These are phyloP conservation scores for Acidiella bohemica DNA, from an alignment of 495 filamentous ascomycete species.

Conservation along the genomic window DNA sequence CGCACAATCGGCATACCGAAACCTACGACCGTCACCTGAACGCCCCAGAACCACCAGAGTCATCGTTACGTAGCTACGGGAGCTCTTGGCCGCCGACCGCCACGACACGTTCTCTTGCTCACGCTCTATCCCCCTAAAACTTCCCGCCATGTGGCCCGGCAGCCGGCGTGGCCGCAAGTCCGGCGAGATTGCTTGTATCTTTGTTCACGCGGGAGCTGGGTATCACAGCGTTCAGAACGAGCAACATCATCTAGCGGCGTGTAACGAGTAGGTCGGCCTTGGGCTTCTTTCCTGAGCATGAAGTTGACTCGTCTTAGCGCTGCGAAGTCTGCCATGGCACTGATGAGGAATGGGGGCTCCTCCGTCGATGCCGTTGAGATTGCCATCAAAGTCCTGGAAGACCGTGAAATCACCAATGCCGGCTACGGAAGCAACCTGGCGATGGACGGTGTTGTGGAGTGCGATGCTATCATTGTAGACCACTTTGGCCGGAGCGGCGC, in stretches of 20 bases:
- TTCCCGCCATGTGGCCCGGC: conserved; percentile 22
- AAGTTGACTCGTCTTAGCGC: conserved; percentile 42
- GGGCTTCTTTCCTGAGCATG: neutral
- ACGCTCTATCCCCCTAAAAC: too few species aligned
- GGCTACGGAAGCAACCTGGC: conserved; percentile 93
- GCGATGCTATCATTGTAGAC: conserved; percentile 86
- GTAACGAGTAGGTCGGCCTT: conserved; percentile 56
- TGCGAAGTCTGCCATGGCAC: conserved; percentile 59
- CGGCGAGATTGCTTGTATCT: conserved; percentile 54
- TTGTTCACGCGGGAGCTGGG: conserved; percentile 92
- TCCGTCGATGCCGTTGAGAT: conserved; percentile 88
- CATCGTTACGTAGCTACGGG: too few species aligned
- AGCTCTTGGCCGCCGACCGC: too few species aligned
- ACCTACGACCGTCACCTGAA: too few species aligned
- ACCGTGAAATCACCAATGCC: conserved; percentile 89
- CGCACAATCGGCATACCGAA: too few species aligned
- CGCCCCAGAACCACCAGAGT: too few species aligned
- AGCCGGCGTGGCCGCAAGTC: conserved; percentile 23
- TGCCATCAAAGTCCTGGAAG: conserved; percentile 74
- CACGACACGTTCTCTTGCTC: too few species aligned
- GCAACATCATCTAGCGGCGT: conserved; percentile 64
- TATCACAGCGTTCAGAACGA: conserved; percentile 83
- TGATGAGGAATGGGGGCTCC: conserved; percentile 61
- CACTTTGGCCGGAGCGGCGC: conserved; percentile 83
- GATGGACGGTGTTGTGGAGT: conserved; percentile 80